These are phyloP conservation scores for Globisporangium apiculatum DNA, from an alignment of 352 stramenopile species.

Conservation along the genomic window DNA sequence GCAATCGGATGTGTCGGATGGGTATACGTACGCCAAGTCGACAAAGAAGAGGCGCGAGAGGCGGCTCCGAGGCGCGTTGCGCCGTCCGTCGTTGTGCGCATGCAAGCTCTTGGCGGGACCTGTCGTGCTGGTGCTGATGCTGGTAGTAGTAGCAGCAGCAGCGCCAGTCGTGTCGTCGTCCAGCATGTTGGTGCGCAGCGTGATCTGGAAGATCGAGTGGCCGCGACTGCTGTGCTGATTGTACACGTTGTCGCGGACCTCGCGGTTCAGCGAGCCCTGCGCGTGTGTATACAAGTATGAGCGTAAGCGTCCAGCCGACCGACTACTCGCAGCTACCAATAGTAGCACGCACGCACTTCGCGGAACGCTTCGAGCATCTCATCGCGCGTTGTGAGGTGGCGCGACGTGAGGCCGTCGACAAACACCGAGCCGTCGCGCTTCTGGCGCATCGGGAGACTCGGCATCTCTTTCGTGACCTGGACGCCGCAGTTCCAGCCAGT, in stretches of 20 bases:
- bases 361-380: constrained; percentile 57
- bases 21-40: constrained; percentile 43
- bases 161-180: not conserved
- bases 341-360: constrained; percentile 25
- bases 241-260: constrained; percentile 69
- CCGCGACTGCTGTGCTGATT: constrained; percentile 64
- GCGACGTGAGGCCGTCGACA: constrained; percentile 57
- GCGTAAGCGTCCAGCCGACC: too few species aligned
- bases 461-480: constrained; percentile 34
- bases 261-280: constrained; percentile 53
- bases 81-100: constrained; percentile 2
- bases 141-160: not conserved
- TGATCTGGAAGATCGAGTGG: constrained; percentile 71
- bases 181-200: constrained; percentile 31
- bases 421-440: constrained; percentile 64
- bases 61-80: constrained; percentile 22
- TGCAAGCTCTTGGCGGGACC: not conserved
- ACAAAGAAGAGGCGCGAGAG: constrained; percentile 62
- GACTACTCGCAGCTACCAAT: too few species aligned
- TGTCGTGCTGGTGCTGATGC: not conserved
- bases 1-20: too few species aligned
- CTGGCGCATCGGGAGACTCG: constrained; percentile 49
- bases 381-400: constrained; percentile 26
- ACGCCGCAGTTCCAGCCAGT: constrained; percentile 44
- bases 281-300: not conserved